Percentiles rank a stretch among this genome's conserved stretches.
phyloP scores from a whole-genome alignment of 169 alveolate genomes.

The Fabrea salina region DNA sequence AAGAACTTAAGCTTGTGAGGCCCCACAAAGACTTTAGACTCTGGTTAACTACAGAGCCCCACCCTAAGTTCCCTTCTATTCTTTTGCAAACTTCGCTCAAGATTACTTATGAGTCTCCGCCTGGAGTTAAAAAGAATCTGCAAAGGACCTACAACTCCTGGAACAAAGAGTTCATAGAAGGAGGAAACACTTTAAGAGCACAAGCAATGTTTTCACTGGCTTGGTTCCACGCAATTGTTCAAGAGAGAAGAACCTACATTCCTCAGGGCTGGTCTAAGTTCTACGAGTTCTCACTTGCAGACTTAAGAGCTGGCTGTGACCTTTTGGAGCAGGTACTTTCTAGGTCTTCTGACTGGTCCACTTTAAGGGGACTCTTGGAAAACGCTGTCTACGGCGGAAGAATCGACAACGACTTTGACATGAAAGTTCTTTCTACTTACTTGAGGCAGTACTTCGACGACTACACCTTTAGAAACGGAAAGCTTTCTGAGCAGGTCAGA shows the following conservation, averaged over 20 bases:
- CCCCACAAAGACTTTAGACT: conserved; percentile 87
- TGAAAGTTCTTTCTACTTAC: conserved; percentile 85
- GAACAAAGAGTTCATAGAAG: conserved; percentile 65
- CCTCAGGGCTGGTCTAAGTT: conserved; percentile 94
- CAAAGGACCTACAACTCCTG: conserved; percentile 81
- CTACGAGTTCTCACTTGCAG: conserved; percentile 91
- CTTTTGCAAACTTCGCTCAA: conserved; percentile 84
- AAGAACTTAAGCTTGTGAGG: conserved; percentile 75
- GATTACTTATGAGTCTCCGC: conserved; percentile 92
- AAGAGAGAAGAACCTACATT: conserved; percentile 89
- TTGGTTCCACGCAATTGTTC: conserved; percentile 89
- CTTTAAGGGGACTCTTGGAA: conserved; percentile 87
- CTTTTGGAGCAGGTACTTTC: conserved; percentile 71
- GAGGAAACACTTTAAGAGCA: conserved; percentile 59
- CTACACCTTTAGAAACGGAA: conserved; percentile 40
- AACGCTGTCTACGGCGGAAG: conserved; percentile 93
- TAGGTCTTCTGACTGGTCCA: conserved; percentile 68
- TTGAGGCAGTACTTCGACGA: conserved; percentile 69
- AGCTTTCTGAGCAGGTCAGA: conserved; percentile 55
- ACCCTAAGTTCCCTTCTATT: conserved; percentile 87
- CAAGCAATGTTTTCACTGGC: conserved; percentile 85
- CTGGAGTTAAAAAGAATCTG: conserved; percentile 90
- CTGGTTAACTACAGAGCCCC: conserved; percentile 92
- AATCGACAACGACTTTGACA: conserved; percentile 89
- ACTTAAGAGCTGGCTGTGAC: conserved; percentile 85